Conservation (phyloP, 805 yeast species). For the Candida coquimbonensis region DNA sequence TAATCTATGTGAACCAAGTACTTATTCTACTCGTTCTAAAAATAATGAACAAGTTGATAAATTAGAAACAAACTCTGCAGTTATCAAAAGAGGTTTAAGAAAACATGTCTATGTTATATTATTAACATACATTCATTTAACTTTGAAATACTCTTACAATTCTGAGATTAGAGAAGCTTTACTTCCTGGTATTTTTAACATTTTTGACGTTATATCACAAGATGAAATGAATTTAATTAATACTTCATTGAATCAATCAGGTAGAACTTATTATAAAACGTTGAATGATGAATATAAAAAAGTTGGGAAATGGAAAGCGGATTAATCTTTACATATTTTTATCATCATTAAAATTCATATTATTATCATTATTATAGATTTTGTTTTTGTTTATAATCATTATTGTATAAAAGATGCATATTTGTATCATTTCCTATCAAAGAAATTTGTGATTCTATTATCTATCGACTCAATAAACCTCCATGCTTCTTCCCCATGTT, state of each 20-base stretch:
- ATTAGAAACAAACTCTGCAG: constrained; percentile 47
- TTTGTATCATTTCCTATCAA: not conserved
- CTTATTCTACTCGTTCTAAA: constrained; percentile 15
- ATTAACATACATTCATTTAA: constrained; percentile 48
- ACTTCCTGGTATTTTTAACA: constrained; percentile 47
- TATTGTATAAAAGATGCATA: no score
- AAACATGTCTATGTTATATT: constrained; percentile 55
- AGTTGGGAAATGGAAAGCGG: constrained; percentile 65
- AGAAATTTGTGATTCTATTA: not conserved
- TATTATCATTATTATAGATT: no score
- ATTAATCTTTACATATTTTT: not conserved
- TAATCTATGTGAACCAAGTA: constrained; percentile 70
- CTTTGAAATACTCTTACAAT: constrained; percentile 44
- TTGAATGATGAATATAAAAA: constrained; percentile 68
- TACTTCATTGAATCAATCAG: constrained; percentile 59
- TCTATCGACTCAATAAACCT: constrained; percentile 7
- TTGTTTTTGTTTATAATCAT: no score
- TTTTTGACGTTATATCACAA: constrained; percentile 64
- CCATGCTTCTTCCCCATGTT: constrained; percentile 12
- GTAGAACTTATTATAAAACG: constrained; percentile 59
- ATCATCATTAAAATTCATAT: no score
- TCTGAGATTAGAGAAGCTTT: constrained; percentile 41
- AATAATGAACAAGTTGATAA: constrained; percentile 23
- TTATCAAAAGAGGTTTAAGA: constrained; percentile 55
- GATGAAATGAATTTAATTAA: constrained; percentile 59